Evolutionary conservation across 371 early-diverging fungal genomes (phyloP).

Genomic region (Mucor indicus): DNA sequence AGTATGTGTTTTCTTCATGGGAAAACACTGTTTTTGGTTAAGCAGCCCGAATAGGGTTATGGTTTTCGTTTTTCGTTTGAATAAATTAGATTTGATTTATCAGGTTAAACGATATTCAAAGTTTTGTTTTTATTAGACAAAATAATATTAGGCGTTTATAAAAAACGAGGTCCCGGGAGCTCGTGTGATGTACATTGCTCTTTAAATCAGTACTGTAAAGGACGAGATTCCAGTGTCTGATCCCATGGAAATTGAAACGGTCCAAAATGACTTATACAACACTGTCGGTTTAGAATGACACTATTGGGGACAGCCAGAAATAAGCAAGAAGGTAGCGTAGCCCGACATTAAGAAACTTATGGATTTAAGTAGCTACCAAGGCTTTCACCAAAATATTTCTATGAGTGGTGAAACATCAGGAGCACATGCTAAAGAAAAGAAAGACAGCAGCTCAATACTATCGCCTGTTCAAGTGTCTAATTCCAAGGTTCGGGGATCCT

Average conservation of each 20-base stretch:
- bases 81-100: background rate
- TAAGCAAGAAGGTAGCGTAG: slow-evolving; percentile 6
- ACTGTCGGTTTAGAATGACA: slow-evolving; percentile 11
- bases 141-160: background rate
- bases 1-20: slow-evolving; percentile 6
- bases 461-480: background rate
- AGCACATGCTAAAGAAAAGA: background rate
- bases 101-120: background rate
- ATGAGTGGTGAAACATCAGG: background rate
- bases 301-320: slow-evolving; percentile 6
- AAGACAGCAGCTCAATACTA: background rate
- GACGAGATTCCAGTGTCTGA: slow-evolving; percentile 10
- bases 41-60: slow-evolving; percentile 8
- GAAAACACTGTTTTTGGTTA: slow-evolving; percentile 9
- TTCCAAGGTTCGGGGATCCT: background rate
- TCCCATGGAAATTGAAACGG: slow-evolving; percentile 6
- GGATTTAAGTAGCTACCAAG: slow-evolving; percentile 2
- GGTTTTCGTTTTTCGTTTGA: slow-evolving; percentile 5
- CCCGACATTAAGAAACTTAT: slow-evolving; percentile 10
- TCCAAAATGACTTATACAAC: slow-evolving; percentile 5
- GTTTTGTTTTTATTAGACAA: slow-evolving; percentile 1
- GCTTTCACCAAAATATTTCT: background rate
- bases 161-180: slow-evolving; percentile 6
- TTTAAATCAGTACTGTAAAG: background rate
- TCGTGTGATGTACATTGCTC: slow-evolving; percentile 3